Evolutionary conservation across 2,329 filamentous ascomycete genomes (phyloP).

Genomic region (Eurotiales sp.): DNA sequence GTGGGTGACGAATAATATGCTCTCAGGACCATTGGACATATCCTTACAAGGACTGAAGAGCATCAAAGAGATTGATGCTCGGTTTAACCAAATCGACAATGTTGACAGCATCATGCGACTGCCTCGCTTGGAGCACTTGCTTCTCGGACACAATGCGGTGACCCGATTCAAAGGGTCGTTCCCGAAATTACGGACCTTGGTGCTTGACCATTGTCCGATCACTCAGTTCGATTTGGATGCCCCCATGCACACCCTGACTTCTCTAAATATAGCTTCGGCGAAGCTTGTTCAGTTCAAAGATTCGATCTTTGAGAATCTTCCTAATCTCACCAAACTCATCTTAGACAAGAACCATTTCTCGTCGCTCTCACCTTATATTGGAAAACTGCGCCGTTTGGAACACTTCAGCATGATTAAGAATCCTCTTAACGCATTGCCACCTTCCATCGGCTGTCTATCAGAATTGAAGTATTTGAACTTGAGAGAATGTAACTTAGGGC

Average conservation of each 20-base stretch:
- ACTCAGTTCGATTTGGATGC: constrained; percentile 84
- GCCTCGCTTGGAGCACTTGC: constrained; percentile 80
- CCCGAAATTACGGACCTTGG: constrained; percentile 73
- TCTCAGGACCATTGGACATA: constrained; percentile 70
- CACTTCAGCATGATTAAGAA: constrained; percentile 95
- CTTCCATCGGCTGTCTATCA: constrained; percentile 80
- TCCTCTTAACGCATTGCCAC: constrained; percentile 74
- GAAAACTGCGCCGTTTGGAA: constrained; percentile 76
- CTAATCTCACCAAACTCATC: constrained; percentile 80
- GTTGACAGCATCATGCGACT: constrained; percentile 84
- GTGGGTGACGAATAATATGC: constrained; percentile 91
- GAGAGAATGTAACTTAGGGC: constrained; percentile 87
- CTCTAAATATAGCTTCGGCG: constrained; percentile 83
- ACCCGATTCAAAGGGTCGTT: constrained; percentile 90
- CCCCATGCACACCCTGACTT: constrained; percentile 75
- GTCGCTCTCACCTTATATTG: constrained; percentile 79
- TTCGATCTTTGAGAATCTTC: constrained; percentile 79
- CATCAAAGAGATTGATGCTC: constrained; percentile 86
- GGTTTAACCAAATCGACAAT: constrained; percentile 84
- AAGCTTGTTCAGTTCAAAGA: constrained; percentile 87
- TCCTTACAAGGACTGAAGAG: constrained; percentile 69
- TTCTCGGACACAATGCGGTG: constrained; percentile 88
- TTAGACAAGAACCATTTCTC: constrained; percentile 96
- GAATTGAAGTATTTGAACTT: constrained; percentile 85
- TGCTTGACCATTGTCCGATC: constrained; percentile 91